Base-by-base conservation (phyloP, 176 grass and related monocot genomes). In the Eragrostis nindensis region DNA sequence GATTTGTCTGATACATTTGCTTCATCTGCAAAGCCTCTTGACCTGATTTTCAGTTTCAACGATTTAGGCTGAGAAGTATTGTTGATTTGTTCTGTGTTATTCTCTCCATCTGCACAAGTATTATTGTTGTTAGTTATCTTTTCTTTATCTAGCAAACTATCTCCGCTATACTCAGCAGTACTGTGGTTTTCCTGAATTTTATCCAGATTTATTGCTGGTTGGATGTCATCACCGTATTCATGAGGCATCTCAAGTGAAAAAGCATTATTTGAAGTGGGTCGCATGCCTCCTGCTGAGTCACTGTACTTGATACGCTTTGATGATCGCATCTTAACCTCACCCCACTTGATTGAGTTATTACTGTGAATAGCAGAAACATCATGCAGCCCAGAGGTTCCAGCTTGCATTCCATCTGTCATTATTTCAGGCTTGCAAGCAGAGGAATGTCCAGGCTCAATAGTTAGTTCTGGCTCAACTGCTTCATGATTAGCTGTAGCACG, bases 241-340 rank as follows among this genome's bases (percentile, higher is more conserved):
- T 55, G 72, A 81, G 39, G 64, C 46, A 50, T 66, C 54, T 88
- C 79, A 81, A 79, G 84, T 21, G 65, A 17, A 73, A 65, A 66
- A 64, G n/a, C 46, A 82, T 78, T 79, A 76, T 81, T 79, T 80
- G 80, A 63, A 70, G 75, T 77, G 57, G 76, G 55, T 18, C 80
- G 68, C 45, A 71, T 43, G 52, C 87, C 87, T 79, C 67, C 82
- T 46, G 30, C 73, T 65, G 78, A 50, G 39, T 91, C 89, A 38
- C 70, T 68, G 15, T 72, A 71, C 76, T 71, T 91, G 53, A 10
- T 70, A 67, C 95, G 90, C 81, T 95, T 98, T 44, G 95, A 80
- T 49, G 96, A 91, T 62, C 95, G 82, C 41, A 53, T n/a, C 83
- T 98, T 98, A 69, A 98, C 95, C 86, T 95, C 92, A 64, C 95